Evolutionary conservation across 2,329 filamentous ascomycete genomes (phyloP).

Genomic region (Curvularia sp.): DNA sequence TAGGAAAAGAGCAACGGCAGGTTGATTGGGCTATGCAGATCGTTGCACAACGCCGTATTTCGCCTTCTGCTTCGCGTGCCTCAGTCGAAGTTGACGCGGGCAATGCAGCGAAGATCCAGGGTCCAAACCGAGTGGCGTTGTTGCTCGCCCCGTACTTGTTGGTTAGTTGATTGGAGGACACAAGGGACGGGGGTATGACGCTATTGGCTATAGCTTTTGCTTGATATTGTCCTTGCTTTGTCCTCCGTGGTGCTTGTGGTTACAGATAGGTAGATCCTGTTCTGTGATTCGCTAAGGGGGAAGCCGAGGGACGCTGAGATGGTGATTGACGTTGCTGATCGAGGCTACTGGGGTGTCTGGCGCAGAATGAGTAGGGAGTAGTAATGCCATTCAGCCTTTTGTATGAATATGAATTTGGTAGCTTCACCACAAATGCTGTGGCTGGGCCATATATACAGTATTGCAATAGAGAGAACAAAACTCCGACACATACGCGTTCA

Average conservation of each 20-base stretch:
- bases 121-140: not conserved
- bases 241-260: not conserved
- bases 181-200: slow-evolving; percentile 6
- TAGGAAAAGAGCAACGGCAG: not conserved
- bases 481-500: not conserved
- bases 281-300: not conserved
- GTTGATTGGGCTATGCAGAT: not conserved
- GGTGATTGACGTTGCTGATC: not conserved
- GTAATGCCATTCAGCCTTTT: not conserved
- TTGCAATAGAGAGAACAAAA: not conserved
- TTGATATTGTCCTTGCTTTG: not conserved
- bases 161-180: not conserved
- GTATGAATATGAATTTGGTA: not conserved
- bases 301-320: not conserved
- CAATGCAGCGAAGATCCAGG: slow-evolving; percentile 7
- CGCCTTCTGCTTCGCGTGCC: not conserved
- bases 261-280: not conserved
- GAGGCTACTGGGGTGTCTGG: not conserved
- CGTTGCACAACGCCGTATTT: not conserved
- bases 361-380: not conserved
- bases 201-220: slow-evolving; percentile 15
- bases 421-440: not conserved
- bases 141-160: not conserved
- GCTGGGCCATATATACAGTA: not conserved
- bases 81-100: slow-evolving; percentile 5